Evolutionary conservation across 2,329 filamentous ascomycete species (phyloP).

Genomic region (Neonectria hederae): DNA sequence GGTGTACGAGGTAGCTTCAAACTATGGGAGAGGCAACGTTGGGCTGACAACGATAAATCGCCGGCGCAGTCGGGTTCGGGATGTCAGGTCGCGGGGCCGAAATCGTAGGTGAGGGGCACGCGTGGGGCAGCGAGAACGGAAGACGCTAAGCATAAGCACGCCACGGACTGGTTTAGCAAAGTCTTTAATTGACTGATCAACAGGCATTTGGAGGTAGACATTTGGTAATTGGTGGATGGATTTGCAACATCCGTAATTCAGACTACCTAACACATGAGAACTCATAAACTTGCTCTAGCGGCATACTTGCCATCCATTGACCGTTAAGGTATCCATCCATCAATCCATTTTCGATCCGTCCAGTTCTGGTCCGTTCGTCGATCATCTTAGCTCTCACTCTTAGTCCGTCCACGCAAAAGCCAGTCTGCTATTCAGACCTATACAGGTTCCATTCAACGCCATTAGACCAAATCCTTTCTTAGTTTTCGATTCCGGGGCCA

Average conservation of each 20-base stretch:
- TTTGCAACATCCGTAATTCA: constrained; percentile 18
- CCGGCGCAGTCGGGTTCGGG: constrained; percentile 10
- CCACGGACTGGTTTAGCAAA: constrained; percentile 31
- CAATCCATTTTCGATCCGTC: constrained; percentile 15
- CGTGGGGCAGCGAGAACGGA: constrained; percentile 35
- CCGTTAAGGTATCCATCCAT: constrained; percentile 15
- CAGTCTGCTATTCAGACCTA: constrained; percentile 29
- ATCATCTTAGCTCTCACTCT: constrained; percentile 21
- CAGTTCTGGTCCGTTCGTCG: constrained; percentile 29
- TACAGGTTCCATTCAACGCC: constrained; percentile 40
- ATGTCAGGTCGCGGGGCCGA: constrained; percentile 19
- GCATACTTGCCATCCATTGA: constrained; percentile 12
- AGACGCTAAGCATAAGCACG: constrained; percentile 38
- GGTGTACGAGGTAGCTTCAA: background rate
- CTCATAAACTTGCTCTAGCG: constrained; percentile 15
- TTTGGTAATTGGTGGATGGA: constrained; percentile 11
- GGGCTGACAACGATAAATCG: constrained; percentile 16
- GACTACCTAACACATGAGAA: constrained; percentile 23
- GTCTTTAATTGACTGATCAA: constrained; percentile 27
- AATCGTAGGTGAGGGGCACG: constrained; percentile 36
- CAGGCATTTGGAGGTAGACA: background rate
- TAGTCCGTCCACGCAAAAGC: constrained; percentile 21
- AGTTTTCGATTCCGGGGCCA: constrained; percentile 31
- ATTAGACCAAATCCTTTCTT: constrained; percentile 28
- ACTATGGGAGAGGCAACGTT: background rate